A percentile compares a stretch with the other conserved stretches of the same genome.
phyloP scores from a whole-genome alignment of 495 filamentous ascomycete genomes.

The Trypethelium eluteriae region DNA sequence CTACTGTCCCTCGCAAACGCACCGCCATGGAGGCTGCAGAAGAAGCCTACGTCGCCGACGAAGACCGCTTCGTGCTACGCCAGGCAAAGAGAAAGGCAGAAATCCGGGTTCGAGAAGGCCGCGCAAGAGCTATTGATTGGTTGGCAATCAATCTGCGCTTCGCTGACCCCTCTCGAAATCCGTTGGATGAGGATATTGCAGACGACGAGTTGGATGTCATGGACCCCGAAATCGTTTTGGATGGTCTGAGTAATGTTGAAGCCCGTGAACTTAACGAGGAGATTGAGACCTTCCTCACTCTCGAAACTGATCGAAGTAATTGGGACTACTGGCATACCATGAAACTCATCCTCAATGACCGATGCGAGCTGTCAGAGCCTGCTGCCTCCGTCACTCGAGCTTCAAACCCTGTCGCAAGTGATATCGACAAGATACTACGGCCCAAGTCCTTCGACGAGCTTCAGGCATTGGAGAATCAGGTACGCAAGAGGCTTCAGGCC shows the following conservation, averaged over 20 bases:
- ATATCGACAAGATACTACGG: slow-evolving; percentile 77
- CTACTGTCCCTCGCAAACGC: slow-evolving; percentile 33
- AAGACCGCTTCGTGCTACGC: slow-evolving; percentile 92
- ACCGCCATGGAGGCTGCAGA: slow-evolving; percentile 34
- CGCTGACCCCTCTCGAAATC: slow-evolving; percentile 70
- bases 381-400: slow-evolving; percentile 58
- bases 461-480: slow-evolving; percentile 73
- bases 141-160: slow-evolving; percentile 84
- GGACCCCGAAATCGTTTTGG: slow-evolving; percentile 74
- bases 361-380: slow-evolving; percentile 57
- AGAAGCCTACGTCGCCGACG: slow-evolving; percentile 73
- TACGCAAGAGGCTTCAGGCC: slow-evolving; percentile 71
- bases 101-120: slow-evolving; percentile 87
- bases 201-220: slow-evolving; percentile 72
- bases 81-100: slow-evolving; percentile 98
- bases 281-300: slow-evolving; percentile 71
- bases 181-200: slow-evolving; percentile 73
- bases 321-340: slow-evolving; percentile 86
- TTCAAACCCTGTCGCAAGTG: slow-evolving; percentile 70
- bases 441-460: slow-evolving; percentile 86
- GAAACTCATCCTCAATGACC: slow-evolving; percentile 74
- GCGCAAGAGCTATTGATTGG: slow-evolving; percentile 92
- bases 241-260: slow-evolving; percentile 61
- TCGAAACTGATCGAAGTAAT: slow-evolving; percentile 73
- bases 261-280: slow-evolving; percentile 74